Evolutionary conservation across 208 protist species (phyloP), one percentile per base, ranked within the genome.

Genomic region (Borovskyia barvae): DNA sequence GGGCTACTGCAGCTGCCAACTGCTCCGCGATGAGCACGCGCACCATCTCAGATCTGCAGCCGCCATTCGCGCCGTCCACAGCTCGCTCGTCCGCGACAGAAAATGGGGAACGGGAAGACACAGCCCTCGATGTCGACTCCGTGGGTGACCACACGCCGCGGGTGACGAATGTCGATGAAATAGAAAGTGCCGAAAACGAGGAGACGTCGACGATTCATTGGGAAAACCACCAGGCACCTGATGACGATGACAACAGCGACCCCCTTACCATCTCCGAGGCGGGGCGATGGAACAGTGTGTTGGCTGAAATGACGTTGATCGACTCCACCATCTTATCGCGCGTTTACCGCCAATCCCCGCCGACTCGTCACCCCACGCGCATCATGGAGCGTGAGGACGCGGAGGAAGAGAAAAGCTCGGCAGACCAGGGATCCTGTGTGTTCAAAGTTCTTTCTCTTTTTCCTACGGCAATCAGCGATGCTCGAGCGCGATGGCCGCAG

Each of bases 371-470:
- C 12, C 14, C 22, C 24, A 45, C 39, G 24, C 49, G 55, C 55
- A 9, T 11, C 24, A 41, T 40, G 3, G 12, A 42, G 3, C 17
- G 28, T 7, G 48, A 48, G 17, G 54, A 63, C 26, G 29, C 2
- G 36, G 39, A 33, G 15, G 53, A n/a, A n/a, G n/a, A n/a, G n/a
- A n/a, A n/a, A n/a, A n/a, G n/a, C n/a, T n/a, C n/a, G n/a, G n/a
- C n/a, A n/a, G n/a, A n/a, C n/a, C 42, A 24, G 41, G 30, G 0
- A n/a, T n/a, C n/a, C 24, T 64, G 55, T 35, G 40, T 71, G 20
- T 71, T 71, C 35, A 71, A 71, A 29, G 55, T 64, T 15, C 41
- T 71, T 19, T 64, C 64, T 1, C 64, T 47, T 11, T 71, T 71
- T 12, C 64, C 64, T 5, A n/a, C 64, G 2, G 55, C 58, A 1